phyloP scores from a whole-genome alignment of 345 rosid genomes.

The Citrus maxima region DNA sequence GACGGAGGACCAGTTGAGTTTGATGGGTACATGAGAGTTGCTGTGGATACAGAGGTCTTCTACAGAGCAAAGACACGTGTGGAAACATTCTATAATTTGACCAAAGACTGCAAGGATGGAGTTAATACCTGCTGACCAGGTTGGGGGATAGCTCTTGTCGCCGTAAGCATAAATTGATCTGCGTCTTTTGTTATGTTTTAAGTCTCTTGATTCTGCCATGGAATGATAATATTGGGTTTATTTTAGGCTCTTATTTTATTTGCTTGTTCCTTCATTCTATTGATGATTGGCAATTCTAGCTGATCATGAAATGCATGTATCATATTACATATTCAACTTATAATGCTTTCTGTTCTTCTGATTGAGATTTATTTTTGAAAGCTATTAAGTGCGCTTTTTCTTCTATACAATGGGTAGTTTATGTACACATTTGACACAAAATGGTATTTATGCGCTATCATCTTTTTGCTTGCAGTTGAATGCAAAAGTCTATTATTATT shows the following conservation, averaged over 20 bases:
- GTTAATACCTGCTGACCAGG: slow-evolving; percentile 74
- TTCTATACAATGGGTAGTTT: too few relatives aligned
- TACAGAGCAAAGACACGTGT: slow-evolving; percentile 68
- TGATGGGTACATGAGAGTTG: slow-evolving; percentile 96
- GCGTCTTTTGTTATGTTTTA: background rate
- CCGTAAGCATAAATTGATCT: slow-evolving; percentile 14
- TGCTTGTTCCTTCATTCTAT: slow-evolving; percentile 21
- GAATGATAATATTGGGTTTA: slow-evolving; percentile 17
- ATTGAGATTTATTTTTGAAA: background rate
- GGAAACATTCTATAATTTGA: slow-evolving; percentile 86
- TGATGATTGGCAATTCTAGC: slow-evolving; percentile 10
- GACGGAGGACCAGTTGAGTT: slow-evolving; percentile 70
- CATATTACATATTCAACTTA: slow-evolving; percentile 17
- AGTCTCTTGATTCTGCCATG: slow-evolving; percentile 14
- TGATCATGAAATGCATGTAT: slow-evolving; percentile 14
- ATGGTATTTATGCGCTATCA: background rate
- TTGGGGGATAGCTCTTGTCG: slow-evolving; percentile 17
- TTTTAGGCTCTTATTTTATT: slow-evolving; percentile 11
- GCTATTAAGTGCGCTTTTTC: background rate
- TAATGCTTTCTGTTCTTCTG: background rate
- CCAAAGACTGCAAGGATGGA: slow-evolving; percentile 90
- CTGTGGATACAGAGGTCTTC: slow-evolving; percentile 91
- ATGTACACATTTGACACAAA: background rate
- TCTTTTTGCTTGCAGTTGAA: background rate
- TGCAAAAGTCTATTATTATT: background rate